These are phyloP conservation scores for Backusella tarrabulga DNA, from an alignment of 192 early-diverging fungal species.

Conservation along the genomic window DNA sequence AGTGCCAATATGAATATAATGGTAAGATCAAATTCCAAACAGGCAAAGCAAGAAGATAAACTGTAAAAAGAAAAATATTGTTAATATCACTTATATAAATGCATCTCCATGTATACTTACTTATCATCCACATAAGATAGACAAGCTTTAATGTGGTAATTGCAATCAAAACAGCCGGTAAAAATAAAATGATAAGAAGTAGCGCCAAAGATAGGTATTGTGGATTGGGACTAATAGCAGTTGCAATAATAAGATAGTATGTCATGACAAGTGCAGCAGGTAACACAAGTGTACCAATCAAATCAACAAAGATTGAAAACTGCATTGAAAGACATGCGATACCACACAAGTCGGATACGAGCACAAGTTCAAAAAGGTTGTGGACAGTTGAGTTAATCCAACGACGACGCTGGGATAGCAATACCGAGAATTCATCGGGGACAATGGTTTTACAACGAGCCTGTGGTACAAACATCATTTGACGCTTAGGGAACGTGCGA, in stretches of 20 bases:
- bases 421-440: conserved; percentile 75
- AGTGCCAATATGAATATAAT: conserved; percentile 91
- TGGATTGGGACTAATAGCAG: conserved; percentile 13
- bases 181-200: conserved; percentile 72
- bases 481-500: conserved; percentile 77
- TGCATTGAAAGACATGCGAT: conserved; percentile 88
- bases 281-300: conserved; percentile 71
- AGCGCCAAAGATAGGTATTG: conserved; percentile 59
- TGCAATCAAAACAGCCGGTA: conserved; percentile 87
- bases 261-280: conserved; percentile 76
- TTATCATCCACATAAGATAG: conserved; percentile 89
- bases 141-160: conserved; percentile 78
- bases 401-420: conserved; percentile 86
- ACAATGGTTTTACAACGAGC: conserved; percentile 83
- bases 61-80: conserved; percentile 34
- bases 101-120: conserved; percentile 18
- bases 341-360: conserved; percentile 85
- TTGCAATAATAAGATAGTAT: conserved; percentile 67
- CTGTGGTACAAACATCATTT: conserved; percentile 84
- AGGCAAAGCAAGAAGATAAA: conserved; percentile 79
- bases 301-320: conserved; percentile 69
- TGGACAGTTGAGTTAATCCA: conserved; percentile 97
- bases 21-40: conserved; percentile 95
- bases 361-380: conserved; percentile 81
- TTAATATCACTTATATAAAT: neutral